Evolutionary conservation across 306 rosid genomes (phyloP).

Genomic region (Lathyrus aphaca): DNA sequence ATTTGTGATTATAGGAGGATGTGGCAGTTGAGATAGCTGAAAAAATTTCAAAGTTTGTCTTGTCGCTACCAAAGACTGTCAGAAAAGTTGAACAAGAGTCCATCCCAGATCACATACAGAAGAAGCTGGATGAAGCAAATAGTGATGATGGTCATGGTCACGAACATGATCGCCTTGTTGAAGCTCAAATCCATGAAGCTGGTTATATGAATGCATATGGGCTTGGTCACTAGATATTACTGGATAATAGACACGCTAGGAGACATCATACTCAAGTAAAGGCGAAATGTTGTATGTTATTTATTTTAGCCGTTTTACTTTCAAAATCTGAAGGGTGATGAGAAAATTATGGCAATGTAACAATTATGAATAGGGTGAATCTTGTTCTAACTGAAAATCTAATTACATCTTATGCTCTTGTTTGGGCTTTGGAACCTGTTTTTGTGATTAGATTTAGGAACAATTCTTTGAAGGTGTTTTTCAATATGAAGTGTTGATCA

Average conservation of each 20-base stretch:
- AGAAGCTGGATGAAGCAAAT: constrained; percentile 64
- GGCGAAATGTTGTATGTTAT: constrained; percentile 36
- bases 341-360: constrained; percentile 19
- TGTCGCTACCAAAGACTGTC: constrained; percentile 71
- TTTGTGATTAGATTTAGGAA: constrained; percentile 26
- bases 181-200: constrained; percentile 45
- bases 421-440: constrained; percentile 34
- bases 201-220: constrained; percentile 73
- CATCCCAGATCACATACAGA: constrained; percentile 71
- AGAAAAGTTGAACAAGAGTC: constrained; percentile 66
- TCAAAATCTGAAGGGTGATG: constrained; percentile 32
- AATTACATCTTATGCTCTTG: background rate
- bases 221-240: constrained; percentile 47
- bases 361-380: constrained; percentile 14
- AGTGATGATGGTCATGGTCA: constrained; percentile 42
- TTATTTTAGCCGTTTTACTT: constrained; percentile 11
- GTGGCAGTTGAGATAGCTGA: constrained; percentile 65
- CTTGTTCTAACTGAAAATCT: constrained; percentile 6
- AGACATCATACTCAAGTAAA: constrained; percentile 21
- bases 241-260: constrained; percentile 6
- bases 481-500: constrained; percentile 14
- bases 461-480: constrained; percentile 7
- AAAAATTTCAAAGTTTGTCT: constrained; percentile 66
- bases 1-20: constrained; percentile 63
- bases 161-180: constrained; percentile 42